Conservation (phyloP, 164 flowering plant species). For the Vitis riparia region DNA sequence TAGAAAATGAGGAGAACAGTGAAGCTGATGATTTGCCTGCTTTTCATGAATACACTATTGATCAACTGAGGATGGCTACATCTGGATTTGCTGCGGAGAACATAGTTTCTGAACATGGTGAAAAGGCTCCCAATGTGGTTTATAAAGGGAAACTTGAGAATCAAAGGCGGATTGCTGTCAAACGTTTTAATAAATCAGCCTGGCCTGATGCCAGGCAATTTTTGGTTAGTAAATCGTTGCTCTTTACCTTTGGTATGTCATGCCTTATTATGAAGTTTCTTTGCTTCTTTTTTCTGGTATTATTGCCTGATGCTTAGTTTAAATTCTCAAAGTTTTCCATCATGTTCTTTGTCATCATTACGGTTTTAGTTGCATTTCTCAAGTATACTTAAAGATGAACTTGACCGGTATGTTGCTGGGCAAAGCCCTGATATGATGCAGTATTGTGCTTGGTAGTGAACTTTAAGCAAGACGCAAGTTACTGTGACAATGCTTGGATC, state of each 20-base stretch:
- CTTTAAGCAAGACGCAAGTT: background rate
- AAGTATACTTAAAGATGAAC: background rate
- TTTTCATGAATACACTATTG: conserved; percentile 70
- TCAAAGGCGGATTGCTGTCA: conserved; percentile 79
- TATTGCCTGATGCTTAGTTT: background rate
- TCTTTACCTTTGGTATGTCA: background rate
- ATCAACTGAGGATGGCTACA: conserved; percentile 78
- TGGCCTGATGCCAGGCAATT: conserved; percentile 95
- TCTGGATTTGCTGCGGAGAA: conserved; percentile 89
- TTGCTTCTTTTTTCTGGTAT: background rate
- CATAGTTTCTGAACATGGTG: conserved; percentile 96
- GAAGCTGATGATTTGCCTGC: conserved; percentile 56
- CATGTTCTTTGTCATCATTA: background rate
- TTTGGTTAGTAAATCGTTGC: conserved; percentile 43
- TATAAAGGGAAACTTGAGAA: conserved; percentile 84
- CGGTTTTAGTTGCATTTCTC: background rate
- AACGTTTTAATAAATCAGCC: conserved; percentile 79
- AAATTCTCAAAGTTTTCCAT: background rate
- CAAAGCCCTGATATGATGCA: background rate
- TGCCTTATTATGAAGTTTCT: background rate
- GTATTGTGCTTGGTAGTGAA: background rate
- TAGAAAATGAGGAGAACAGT: conserved; percentile 55
- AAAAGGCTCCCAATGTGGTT: conserved; percentile 94
- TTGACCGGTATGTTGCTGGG: background rate
- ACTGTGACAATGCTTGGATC: background rate